Base-by-base conservation (phyloP, 164 flowering plant species). In the Protea cynaroides region DNA sequence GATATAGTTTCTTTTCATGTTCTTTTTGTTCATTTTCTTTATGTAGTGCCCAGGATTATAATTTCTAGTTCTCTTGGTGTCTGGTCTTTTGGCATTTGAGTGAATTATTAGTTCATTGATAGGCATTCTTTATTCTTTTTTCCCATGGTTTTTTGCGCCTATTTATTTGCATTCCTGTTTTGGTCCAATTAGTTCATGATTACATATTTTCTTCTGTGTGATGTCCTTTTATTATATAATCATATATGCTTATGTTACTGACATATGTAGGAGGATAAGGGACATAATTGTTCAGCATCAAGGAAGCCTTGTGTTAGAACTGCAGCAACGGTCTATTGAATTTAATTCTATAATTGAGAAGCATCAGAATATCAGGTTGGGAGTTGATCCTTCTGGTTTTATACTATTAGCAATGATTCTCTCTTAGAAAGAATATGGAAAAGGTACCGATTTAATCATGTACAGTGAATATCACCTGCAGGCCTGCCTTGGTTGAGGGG, bases 321-420 rank as follows among this genome's bases (percentile, higher is more conserved):
- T 89, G 81, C 99, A 95, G 78, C 99, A 95, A 75, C 79, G 99
- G 78, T 85, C 99, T 62, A 78, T 92, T 51, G 99, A 95, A 62
- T 92, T 89, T 68, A 89, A 83, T 70, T 87, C 90, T 21, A 83
- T 95, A 51, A 78, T 92, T 70, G 83, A 75, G 61, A 92, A 84
- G 82, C 99, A 95, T 76, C 85, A 81, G 67, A 95, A 84, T 70
- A 95, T 95, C 69, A 84, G 95, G 99, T 91, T 64, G 50, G 66
- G 49, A 24, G 23, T 57, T 64, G 51, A 40, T 13, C 13, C 25
- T 44, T 64, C 50, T 17, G 1, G 38, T 40, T 61, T 59, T 7
- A 3, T 7, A 43, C 11, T 59, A 8, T 4, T 24, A 14, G 15
- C 14, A 18, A 18, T 4, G 12, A 15, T 12, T 22, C 72, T 22